Base-by-base conservation (phyloP, 345 rosid species). In the Cochlearia excelsa region DNA sequence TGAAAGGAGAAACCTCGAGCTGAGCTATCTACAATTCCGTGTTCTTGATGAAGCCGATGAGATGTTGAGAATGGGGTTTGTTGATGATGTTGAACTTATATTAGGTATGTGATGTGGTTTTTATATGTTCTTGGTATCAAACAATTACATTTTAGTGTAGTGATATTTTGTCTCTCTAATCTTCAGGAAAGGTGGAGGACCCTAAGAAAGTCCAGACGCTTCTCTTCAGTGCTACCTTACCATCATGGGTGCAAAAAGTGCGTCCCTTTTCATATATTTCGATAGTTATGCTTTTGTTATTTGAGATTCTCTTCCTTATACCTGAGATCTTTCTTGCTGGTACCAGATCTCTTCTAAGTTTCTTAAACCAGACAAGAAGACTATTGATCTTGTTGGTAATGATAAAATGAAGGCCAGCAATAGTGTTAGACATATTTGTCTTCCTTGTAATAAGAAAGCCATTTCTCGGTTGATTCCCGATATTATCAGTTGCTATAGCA, bases 41-140 rank as follows among this genome's bases (percentile, higher is more conserved):
- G 96, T 94, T 28, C 99, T 94, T 61, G 97, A 94, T 48, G 97
- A 94, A 77, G 96, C 97, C 65, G 99, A 94, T 75, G 99, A 94
- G 69, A 94, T 94, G 99, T 69, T 94, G 68, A 81, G 87, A 66
- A 87, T 94, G 96, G 99, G 99, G 30, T 94, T 94, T 74, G 99
- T 89, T 58, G 99, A 90, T 34, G 96, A 87, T 76, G 96, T 94
- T 48, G 95, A 94, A 68, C 83, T 90, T 57, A 94, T 94, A 65
- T 83, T 94, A 61, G 90, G 99, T 89, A 67, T 56, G 71, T 63
- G 5, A 40, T 40, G 26, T 7, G 38, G 10, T 27, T 41, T 33
- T 28, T 26, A 27, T 5, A 3, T 62, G 6, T 28, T 35, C 23
- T 28, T 30, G 7, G 29, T 60, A 28, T 45, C 9, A 60, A 57